Base-by-base conservation (phyloP, 768 basidiomycete species). In the Phanerodontia chrysosporium region DNA sequence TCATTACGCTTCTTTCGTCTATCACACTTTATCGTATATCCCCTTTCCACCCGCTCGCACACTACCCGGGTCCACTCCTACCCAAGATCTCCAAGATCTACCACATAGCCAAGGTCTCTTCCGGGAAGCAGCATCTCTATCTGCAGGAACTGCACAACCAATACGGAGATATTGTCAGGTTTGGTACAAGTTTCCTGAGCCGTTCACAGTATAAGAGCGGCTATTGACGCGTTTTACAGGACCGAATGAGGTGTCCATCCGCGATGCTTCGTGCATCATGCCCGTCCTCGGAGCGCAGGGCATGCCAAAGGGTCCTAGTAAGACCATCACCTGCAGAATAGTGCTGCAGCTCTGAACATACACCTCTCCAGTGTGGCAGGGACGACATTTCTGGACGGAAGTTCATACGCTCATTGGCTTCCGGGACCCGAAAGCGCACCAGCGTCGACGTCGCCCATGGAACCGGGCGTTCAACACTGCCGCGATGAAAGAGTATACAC, bases 1-100 rank as follows among this genome's bases (percentile, higher is more conserved):
- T 14, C 18, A 18, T n/a, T 3, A 48, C 58, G 1, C 58, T 63
- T 1, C 10, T 54, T 8, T 21, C 49, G 3, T 59, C 62, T 2
- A 59, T 63, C 36, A 28, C 69, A 13, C 29, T 61, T 7, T 83
- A 84, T 65, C 79, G 82, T 21, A 55, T 83, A 5, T 82, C 82
- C 5, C 80, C 81, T 2, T 77, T 76, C 67, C 83, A 84, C 65
- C 80, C 82, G 5, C 71, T 84, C 3, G 77, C 79, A 14, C 65
- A 70, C 44, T 82, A 78, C 62, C 82, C 81, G 21, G 83, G 82
- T 14, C 83, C 82, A 1, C 9, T 77, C 0, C 55, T 78, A 2
- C 73, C 72, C 66, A 80, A 72, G 54, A 29, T 80, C 25, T 73
- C 77, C 13, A 78, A 79, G 57, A 65, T 79, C 18, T 72, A 71